A percentile compares a stretch with the other conserved stretches of the same genome.
Evolutionary conservation across 2,329 filamentous ascomycete genomes (phyloP).

Genomic region (Colletotrichum theobromicola): DNA sequence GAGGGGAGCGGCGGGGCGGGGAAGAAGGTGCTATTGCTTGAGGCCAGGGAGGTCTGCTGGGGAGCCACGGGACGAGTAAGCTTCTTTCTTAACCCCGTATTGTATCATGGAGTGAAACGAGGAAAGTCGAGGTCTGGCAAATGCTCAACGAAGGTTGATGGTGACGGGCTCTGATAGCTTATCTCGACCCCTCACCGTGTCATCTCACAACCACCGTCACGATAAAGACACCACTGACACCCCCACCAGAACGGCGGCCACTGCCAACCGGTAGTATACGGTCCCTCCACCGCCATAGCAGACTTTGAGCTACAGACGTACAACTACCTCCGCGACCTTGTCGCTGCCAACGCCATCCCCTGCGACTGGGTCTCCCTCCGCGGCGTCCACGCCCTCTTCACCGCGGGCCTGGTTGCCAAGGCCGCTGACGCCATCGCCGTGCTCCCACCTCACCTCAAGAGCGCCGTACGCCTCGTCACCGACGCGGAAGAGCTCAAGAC

Average conservation of each 20-base stretch:
- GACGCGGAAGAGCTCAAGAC: conserved; percentile 46
- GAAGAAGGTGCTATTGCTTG: conserved; percentile 71
- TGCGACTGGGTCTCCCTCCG: conserved; percentile 73
- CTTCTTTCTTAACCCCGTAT: conserved; percentile 29
- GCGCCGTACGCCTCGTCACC: conserved; percentile 46
- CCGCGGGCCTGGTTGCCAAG: conserved; percentile 56
- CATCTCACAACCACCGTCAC: background rate
- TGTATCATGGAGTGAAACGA: background rate
- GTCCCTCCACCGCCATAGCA: conserved; percentile 62
- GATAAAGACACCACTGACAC: background rate
- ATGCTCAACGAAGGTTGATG: background rate
- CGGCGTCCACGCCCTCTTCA: conserved; percentile 70
- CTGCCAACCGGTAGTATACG: conserved; percentile 75
- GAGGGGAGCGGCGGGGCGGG: conserved; percentile 41
- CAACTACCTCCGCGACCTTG: conserved; percentile 60
- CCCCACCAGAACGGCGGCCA: conserved; percentile 70
- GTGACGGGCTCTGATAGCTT: background rate
- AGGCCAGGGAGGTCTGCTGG: conserved; percentile 81
- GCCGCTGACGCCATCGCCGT: conserved; percentile 55
- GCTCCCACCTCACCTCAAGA: conserved; percentile 65
- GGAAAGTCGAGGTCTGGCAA: background rate
- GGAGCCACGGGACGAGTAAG: conserved; percentile 82
- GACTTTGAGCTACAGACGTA: conserved; percentile 77
- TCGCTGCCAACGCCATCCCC: conserved; percentile 61
- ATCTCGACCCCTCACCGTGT: background rate